These are phyloP conservation scores for Cordyceps cateniannulata DNA, from an alignment of 2,329 filamentous ascomycete species.

Conservation along the genomic window DNA sequence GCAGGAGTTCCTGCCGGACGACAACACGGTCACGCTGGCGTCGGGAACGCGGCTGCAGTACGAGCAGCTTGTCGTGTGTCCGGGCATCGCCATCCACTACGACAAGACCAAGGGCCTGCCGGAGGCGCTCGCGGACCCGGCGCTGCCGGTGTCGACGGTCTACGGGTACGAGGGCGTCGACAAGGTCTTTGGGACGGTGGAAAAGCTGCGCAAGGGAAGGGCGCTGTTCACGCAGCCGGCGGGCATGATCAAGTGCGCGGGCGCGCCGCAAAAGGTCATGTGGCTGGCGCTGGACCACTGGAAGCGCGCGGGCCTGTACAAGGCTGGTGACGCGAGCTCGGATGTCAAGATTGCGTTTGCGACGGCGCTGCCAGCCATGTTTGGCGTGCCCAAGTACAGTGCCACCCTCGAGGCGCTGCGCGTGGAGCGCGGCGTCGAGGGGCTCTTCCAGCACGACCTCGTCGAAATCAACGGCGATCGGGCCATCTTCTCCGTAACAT, in stretches of 20 bases:
- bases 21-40: slow-evolving; percentile 49
- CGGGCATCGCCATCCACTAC: slow-evolving; percentile 48
- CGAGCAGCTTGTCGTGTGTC: slow-evolving; percentile 58
- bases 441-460: slow-evolving; percentile 52
- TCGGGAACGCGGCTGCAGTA: slow-evolving; percentile 53
- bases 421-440: slow-evolving; percentile 48
- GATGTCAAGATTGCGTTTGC: slow-evolving; percentile 48
- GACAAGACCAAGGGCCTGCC: slow-evolving; percentile 47
- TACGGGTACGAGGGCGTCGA: slow-evolving; percentile 50
- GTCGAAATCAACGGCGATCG: slow-evolving; percentile 45
- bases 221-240: slow-evolving; percentile 56
- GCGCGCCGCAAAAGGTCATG: slow-evolving; percentile 56
- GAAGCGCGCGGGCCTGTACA: slow-evolving; percentile 47
- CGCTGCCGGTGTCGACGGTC: slow-evolving; percentile 47
- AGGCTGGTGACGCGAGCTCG: slow-evolving; percentile 27
- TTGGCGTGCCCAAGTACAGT: slow-evolving; percentile 55
- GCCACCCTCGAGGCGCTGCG: slow-evolving; percentile 47
- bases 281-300: slow-evolving; percentile 56
- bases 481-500: slow-evolving; percentile 35
- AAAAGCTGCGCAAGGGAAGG: slow-evolving; percentile 40
- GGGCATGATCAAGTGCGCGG: slow-evolving; percentile 54
- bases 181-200: slow-evolving; percentile 44
- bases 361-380: slow-evolving; percentile 50
- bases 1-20: slow-evolving; percentile 43
- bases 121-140: slow-evolving; percentile 44